Percentiles rank a stretch among this genome's conserved stretches.
Conservation (phyloP, 176 grass and related monocot species). For the Eremochloa ophiuroides region DNA sequence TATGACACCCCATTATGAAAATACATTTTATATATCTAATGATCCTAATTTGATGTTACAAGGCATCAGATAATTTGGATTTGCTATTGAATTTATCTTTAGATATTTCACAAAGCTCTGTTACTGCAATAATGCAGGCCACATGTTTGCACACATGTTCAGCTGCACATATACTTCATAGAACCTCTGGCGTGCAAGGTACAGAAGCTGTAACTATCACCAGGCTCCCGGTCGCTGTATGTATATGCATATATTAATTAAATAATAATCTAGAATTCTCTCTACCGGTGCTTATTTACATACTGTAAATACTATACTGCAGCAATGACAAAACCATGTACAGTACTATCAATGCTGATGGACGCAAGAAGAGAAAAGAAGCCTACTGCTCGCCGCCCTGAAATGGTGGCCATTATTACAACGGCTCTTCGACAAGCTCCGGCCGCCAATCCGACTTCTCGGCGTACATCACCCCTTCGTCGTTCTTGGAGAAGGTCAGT, state of each 20-base stretch:
- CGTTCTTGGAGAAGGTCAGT: slow-evolving; percentile 71
- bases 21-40: not conserved
- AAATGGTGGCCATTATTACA: slow-evolving; percentile 1
- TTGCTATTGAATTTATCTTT: not conserved
- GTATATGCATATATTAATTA: no score
- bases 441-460: slow-evolving; percentile 87
- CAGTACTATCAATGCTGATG: not conserved
- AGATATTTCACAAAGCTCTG: not conserved
- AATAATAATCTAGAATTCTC: not conserved
- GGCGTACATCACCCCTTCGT: slow-evolving; percentile 59
- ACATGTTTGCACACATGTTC: not conserved
- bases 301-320: not conserved
- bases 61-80: not conserved
- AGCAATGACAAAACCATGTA: slow-evolving; percentile 2
- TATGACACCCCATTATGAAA: no score
- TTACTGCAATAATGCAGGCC: not conserved
- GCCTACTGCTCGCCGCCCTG: not conserved
- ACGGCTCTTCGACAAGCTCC: slow-evolving; percentile 36
- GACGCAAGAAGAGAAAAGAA: not conserved
- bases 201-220: slow-evolving; percentile 7
- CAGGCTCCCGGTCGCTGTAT: not conserved
- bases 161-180: not conserved
- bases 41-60: no score
- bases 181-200: not conserved
- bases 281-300: slow-evolving; percentile 1